Percentiles rank a stretch among this genome's conserved stretches.
These are phyloP conservation scores for Casuarina cunninghamiana DNA, from an alignment of 306 rosid species.

Conservation along the genomic window DNA sequence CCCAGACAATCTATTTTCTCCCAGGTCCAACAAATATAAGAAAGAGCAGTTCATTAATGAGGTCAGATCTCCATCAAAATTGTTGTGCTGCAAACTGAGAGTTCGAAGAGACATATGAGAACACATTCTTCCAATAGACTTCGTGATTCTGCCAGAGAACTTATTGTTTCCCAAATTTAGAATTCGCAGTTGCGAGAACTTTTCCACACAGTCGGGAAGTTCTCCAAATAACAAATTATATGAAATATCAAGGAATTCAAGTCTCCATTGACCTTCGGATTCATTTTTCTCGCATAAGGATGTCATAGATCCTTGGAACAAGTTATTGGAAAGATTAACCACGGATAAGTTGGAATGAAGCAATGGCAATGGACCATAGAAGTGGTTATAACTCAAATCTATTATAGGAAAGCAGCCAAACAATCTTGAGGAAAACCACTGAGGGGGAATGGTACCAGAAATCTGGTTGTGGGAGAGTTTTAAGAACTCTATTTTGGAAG, in stretches of 20 bases:
- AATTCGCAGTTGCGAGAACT: neutral
- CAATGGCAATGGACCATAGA: neutral
- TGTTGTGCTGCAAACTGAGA: constrained; percentile 1
- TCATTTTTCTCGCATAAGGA: neutral
- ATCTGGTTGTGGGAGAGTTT: constrained; percentile 2
- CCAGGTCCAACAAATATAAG: constrained; percentile 22
- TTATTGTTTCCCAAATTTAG: neutral
- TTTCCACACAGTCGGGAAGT: neutral
- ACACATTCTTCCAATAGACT: neutral
- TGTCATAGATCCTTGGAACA: neutral
- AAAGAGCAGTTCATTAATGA: neutral
- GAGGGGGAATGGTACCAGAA: neutral
- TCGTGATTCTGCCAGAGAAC: constrained; percentile 1
- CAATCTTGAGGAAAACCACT: neutral
- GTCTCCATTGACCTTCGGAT: neutral
- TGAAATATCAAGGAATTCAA: neutral
- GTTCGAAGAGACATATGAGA: neutral
- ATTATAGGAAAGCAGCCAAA: neutral
- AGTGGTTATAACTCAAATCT: neutral
- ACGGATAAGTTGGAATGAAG: neutral
- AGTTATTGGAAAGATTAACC: neutral
- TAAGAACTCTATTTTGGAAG: neutral
- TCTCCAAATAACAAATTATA: neutral
- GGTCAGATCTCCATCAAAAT: neutral
- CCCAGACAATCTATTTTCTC: constrained; percentile 29